phyloP scores from a whole-genome alignment of 495 filamentous ascomycete genomes.

The Neurospora sp. region DNA sequence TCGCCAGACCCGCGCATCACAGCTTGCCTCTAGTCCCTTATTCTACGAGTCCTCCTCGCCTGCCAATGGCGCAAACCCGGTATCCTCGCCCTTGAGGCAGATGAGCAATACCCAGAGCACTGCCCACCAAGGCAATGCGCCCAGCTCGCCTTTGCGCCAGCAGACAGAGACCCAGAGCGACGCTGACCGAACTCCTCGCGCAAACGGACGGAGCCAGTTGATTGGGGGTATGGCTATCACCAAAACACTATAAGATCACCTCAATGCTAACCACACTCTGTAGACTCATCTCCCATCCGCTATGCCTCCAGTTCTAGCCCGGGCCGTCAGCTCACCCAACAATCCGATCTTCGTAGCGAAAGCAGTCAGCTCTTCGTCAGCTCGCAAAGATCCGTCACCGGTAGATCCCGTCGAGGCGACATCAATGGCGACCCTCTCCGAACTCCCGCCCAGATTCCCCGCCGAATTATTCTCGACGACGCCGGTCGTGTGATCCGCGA shows the following conservation, averaged over 20 bases:
- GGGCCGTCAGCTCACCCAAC: constrained; percentile 46
- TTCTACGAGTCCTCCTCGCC: constrained; percentile 80
- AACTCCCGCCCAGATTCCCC: constrained; percentile 52
- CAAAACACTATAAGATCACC: background rate
- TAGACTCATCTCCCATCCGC: constrained; percentile 84
- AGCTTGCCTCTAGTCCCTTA: constrained; percentile 66
- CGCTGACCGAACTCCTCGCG: constrained; percentile 64
- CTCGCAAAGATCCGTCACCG: constrained; percentile 44
- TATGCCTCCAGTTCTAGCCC: constrained; percentile 85
- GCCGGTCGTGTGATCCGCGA: constrained; percentile 60
- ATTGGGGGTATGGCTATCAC: constrained; percentile 52
- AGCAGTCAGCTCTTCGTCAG: constrained; percentile 82
- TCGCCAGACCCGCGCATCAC: constrained; percentile 33
- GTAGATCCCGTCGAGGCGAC: constrained; percentile 64
- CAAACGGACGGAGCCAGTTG: constrained; percentile 32
- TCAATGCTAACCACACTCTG: background rate
- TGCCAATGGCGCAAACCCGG: constrained; percentile 30
- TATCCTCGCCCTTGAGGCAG: constrained; percentile 42
- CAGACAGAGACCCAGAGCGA: constrained; percentile 43
- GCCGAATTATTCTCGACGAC: constrained; percentile 73
- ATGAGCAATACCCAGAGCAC: constrained; percentile 48
- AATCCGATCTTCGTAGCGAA: constrained; percentile 60
- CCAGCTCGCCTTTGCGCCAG: constrained; percentile 60
- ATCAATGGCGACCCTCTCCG: constrained; percentile 68
- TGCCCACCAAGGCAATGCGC: constrained; percentile 40